Base-by-base conservation (phyloP, 495 filamentous ascomycete species). In the Aspergillus ostianus region DNA sequence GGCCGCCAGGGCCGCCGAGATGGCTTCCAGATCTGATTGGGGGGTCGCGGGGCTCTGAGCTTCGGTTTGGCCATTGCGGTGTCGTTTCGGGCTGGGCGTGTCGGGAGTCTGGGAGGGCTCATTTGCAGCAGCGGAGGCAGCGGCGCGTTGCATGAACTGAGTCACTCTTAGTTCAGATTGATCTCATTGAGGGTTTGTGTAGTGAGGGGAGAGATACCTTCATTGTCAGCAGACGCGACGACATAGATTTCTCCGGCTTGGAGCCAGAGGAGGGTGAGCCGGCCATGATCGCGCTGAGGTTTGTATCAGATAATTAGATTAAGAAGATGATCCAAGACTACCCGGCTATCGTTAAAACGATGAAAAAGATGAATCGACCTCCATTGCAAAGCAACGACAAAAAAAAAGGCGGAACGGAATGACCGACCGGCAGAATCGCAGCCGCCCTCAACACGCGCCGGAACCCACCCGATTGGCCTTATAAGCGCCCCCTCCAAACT, bases 91-190 rank as follows among this genome's bases (percentile, higher is more conserved):
- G 9, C 67, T 58, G 63, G 73, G 61, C 65, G 72, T 55, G 47
- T n/a, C n/a, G n/a, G n/a, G 56, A 62, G 46, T 67, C 58, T 82
- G 69, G 59, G 63, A 78, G 61, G 67, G 67, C 63, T 66, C 80
- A 64, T 72, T 68, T 2, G 72, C 60, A 7, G 82, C 80, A 51
- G 71, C 62, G 57, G 77, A 78, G 32, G 87, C 86, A 23, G 89
- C 90, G 53, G 90, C 89, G 63, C 94, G 85, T 82, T 97, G 94
- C 94, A 98, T 98, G 73, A 98, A 98, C 85, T 90, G 47, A 58
- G 26, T 48, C 23, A 17, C 2, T 48, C 17, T 56, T 48, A 27
- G 13, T 4, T 67, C 59, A 67, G 52, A 27, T 62, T 26, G 21
- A n/a, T 36, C 48, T 20, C 7, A 36, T 57, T 23, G 47, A 47